Evolutionary conservation across 1,284 basidiomycete genomes (phyloP), one percentile per base, ranked within the genome.

Genomic region (Melampsora larici-populina): DNA sequence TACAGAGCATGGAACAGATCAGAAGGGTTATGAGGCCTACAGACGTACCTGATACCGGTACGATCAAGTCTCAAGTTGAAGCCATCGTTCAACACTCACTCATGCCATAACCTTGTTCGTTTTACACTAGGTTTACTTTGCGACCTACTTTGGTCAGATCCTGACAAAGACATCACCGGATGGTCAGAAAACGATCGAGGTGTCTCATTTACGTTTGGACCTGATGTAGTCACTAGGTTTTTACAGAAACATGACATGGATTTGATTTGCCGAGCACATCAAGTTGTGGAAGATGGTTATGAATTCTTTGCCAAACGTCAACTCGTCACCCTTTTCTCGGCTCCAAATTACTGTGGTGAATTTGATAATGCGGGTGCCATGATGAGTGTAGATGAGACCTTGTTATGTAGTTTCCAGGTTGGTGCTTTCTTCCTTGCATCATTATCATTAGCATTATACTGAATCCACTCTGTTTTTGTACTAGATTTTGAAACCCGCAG

Each of bases 211-310:
- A 95, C 92, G n/a, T 99, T 98, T 85, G 96, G 96, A 13, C 94
- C 95, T 46, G 95, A 98, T 83, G 96, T 99, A 62, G 95, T 99
- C 70, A 94, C 94, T 79, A 88, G 95, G 82, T 99, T 99, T 89
- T 86, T 99, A 83, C 94, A 97, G 88, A 97, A 98, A 85, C 96
- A 97, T 84, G 97, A 99, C 85, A 98, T 99, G 96, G 96, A 98
- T 85, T 87, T 98, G 82, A 98, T 99, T 83, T 98, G 96, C 86
- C 89, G 96, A 86, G 95, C 95, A 83, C 94, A 98, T 88, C 93
- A 97, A 90, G 96, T 99, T 83, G 96, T 99, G 71, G 96, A 99
- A 84, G 96, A 99, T 81, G 96, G 96, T 36, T 99, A 98, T 85
- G 96, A 99, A 85, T 99, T 99, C 86, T 99, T 98, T 83, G 95